A percentile compares a stretch with the other conserved stretches of the same genome.
Evolutionary conservation across 768 basidiomycete genomes (phyloP).

Genomic region (Mycena leptocephala): DNA sequence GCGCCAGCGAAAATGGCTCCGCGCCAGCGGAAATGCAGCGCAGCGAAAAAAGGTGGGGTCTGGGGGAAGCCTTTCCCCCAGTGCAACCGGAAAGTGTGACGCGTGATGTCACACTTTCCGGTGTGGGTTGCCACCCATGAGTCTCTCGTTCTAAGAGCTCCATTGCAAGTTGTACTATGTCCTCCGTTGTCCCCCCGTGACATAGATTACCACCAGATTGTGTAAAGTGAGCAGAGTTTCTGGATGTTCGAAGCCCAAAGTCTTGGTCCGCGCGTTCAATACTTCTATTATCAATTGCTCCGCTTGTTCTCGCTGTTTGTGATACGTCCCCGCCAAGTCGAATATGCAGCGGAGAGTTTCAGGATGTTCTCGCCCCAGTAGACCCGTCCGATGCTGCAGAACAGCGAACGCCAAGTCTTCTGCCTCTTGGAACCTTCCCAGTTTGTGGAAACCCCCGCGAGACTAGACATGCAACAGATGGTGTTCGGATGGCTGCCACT

Average conservation of each 20-base stretch:
- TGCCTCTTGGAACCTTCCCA: neutral
- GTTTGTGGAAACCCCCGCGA: neutral
- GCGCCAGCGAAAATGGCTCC: too few species aligned
- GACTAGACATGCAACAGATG: neutral
- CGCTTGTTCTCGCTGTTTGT: neutral
- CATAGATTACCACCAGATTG: neutral
- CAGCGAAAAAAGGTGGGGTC: too few species aligned
- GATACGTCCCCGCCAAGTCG: neutral
- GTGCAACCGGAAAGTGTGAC: too few species aligned
- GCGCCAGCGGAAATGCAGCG: too few species aligned
- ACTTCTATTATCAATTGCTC: neutral
- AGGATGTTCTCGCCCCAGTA: neutral
- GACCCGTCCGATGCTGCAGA: neutral
- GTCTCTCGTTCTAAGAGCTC: neutral
- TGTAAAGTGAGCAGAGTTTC: neutral
- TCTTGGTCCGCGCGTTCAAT: neutral
- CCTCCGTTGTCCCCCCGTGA: neutral
- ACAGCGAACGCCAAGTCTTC: neutral
- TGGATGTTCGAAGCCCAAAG: neutral
- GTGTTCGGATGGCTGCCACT: neutral
- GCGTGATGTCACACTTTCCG: too few species aligned
- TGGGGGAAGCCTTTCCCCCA: too few species aligned
- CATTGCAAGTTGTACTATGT: neutral
- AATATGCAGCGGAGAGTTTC: slow-evolving; percentile 1
- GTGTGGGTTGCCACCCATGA: too few species aligned